Evolutionary conservation across 768 basidiomycete genomes (phyloP).

Genomic region (Boletus rex-veris): DNA sequence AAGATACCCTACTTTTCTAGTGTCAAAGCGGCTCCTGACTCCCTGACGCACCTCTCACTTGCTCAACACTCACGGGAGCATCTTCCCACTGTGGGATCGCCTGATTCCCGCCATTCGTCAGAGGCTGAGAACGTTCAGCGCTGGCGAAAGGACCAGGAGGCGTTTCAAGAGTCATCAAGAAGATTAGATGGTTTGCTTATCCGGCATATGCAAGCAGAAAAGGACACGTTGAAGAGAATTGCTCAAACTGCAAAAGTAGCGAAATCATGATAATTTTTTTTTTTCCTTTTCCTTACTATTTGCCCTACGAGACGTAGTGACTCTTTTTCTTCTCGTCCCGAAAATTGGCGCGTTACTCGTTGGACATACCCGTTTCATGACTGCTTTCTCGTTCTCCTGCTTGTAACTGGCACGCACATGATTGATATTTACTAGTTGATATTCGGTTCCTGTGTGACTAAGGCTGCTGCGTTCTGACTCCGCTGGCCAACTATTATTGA

Average conservation of each 20-base stretch:
- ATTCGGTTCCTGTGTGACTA: conserved; percentile 5
- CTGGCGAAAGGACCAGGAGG: conserved; percentile 32
- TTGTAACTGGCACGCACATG: conserved; percentile 29
- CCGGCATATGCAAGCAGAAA: conserved; percentile 81
- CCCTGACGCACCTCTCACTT: conserved; percentile 31
- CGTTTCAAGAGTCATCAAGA: conserved; percentile 54
- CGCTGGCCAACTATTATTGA: conserved; percentile 26
- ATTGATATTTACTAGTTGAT: conserved; percentile 15
- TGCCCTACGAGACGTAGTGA: conserved; percentile 16
- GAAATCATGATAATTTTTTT: conserved; percentile 18
- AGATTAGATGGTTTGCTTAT: conserved; percentile 76
- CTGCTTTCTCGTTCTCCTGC: conserved; percentile 13
- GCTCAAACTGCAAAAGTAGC: conserved; percentile 45
- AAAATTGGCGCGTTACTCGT: conserved; percentile 13
- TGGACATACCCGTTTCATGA: conserved; percentile 27
- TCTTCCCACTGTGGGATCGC: conserved; percentile 19
- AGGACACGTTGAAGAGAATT: conserved; percentile 75
- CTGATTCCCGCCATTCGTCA: conserved; percentile 14
- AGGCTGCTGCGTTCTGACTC: conserved; percentile 32
- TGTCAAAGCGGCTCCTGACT: conserved; percentile 35
- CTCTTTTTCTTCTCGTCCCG: conserved; percentile 5
- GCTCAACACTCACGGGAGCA: conserved; percentile 43
- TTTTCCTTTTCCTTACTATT: background rate
- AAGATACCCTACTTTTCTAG: conserved; percentile 46
- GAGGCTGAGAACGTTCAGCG: conserved; percentile 18